Evolutionary conservation across 2,329 filamentous ascomycete species (phyloP).

Genomic region (Scedosporium minutisporum): DNA sequence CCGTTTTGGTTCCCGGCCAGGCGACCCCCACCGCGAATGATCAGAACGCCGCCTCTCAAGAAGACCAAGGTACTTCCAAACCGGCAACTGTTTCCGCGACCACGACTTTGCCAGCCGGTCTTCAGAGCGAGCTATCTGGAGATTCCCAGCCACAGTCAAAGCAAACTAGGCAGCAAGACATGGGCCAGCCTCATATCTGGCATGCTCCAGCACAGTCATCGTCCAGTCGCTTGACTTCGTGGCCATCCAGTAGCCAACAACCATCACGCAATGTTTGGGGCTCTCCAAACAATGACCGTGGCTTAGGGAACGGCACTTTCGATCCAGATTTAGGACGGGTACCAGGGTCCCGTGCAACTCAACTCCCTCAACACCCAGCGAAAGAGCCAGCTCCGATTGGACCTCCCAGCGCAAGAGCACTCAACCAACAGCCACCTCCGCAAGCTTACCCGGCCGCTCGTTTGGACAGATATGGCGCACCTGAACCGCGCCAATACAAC

Average conservation of each 20-base stretch:
- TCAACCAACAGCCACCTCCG: background rate
- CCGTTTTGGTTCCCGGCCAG: background rate
- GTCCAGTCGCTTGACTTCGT: constrained; percentile 2
- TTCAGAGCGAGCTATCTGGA: background rate
- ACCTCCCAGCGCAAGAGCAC: constrained; percentile 20
- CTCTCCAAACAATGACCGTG: constrained; percentile 59
- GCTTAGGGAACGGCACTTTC: constrained; percentile 71
- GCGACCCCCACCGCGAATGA: constrained; percentile 22
- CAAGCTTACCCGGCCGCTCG: background rate
- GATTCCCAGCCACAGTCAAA: background rate
- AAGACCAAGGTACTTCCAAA: constrained; percentile 10
- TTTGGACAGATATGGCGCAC: background rate
- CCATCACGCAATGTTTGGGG: constrained; percentile 61
- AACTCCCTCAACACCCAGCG: constrained; percentile 14
- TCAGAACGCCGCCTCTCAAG: constrained; percentile 12
- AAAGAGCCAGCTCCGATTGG: constrained; percentile 37
- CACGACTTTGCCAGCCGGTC: background rate
- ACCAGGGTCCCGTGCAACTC: constrained; percentile 25
- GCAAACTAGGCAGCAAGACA: background rate
- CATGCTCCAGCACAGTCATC: constrained; percentile 5
- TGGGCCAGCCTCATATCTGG: constrained; percentile 6
- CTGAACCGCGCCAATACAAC: constrained; percentile 1
- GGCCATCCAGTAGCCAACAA: constrained; percentile 22
- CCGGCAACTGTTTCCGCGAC: background rate
- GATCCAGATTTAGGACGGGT: constrained; percentile 48